Evolutionary conservation across 73 alveolate species (phyloP).

Genomic region (Uronychia setigera): DNA sequence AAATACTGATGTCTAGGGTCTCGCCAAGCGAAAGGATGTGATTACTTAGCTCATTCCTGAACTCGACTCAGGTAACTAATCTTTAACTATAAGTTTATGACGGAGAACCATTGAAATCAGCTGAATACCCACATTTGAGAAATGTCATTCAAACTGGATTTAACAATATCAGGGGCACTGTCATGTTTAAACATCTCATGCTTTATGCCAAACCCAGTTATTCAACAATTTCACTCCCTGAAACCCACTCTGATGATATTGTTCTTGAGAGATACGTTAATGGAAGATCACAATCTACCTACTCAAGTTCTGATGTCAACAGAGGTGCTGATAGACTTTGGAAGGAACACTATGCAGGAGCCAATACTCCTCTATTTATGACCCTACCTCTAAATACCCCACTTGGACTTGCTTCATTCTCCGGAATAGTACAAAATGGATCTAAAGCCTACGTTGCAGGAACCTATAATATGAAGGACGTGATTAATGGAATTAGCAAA

Average conservation of each 20-base stretch:
- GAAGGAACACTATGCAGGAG: slow-evolving; percentile 3
- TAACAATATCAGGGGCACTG: slow-evolving; percentile 56
- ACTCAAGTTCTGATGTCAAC: slow-evolving; percentile 20
- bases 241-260: not conserved
- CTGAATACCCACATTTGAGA: slow-evolving; percentile 40
- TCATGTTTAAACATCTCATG: slow-evolving; percentile 52
- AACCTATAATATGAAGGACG: slow-evolving; percentile 44
- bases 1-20: slow-evolving; percentile 17
- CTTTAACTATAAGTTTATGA: slow-evolving; percentile 19
- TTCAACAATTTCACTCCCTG: slow-evolving; percentile 29
- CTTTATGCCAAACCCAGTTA: slow-evolving; percentile 53
- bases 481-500: slow-evolving; percentile 16
- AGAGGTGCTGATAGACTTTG: slow-evolving; percentile 14
- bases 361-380: slow-evolving; percentile 46
- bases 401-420: slow-evolving; percentile 48
- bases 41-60: slow-evolving; percentile 28
- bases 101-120: slow-evolving; percentile 34
- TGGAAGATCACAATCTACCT: slow-evolving; percentile 6
- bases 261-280: slow-evolving; percentile 17
- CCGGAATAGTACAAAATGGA: slow-evolving; percentile 15
- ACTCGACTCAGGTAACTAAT: slow-evolving; percentile 18
- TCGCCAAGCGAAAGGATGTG: slow-evolving; percentile 5
- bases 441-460: slow-evolving; percentile 56
- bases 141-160: slow-evolving; percentile 59
- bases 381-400: slow-evolving; percentile 58